A percentile compares a stretch with the other conserved stretches of the same genome.
phyloP scores from a whole-genome alignment of 2,329 filamentous ascomycete genomes.

The Sporothrix curviconia region DNA sequence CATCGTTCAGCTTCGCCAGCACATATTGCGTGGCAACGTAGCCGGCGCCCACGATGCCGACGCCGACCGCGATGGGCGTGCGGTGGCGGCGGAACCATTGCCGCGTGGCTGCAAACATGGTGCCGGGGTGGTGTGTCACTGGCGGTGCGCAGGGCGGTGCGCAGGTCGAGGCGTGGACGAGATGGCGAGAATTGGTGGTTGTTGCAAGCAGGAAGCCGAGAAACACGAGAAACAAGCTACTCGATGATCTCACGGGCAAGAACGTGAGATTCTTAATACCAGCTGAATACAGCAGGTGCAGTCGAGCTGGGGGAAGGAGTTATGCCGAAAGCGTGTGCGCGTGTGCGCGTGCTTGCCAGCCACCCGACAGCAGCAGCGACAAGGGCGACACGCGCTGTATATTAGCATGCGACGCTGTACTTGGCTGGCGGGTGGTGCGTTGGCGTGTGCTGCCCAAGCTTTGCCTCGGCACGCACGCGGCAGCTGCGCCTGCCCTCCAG shows the following conservation, averaged over 20 bases:
- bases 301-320: background rate
- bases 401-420: slow-evolving; percentile 7
- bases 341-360: background rate
- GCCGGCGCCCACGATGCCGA: slow-evolving; percentile 79
- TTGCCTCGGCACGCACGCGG: slow-evolving; percentile 28
- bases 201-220: no score
- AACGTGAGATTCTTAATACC: background rate
- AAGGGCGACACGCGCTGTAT: background rate
- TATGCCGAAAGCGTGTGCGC: background rate
- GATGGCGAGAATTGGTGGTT: background rate
- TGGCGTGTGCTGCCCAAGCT: background rate
- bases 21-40: slow-evolving; percentile 94
- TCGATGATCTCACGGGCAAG: background rate
- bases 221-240: background rate
- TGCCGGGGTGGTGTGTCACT: background rate
- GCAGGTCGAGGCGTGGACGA: no score
- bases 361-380: background rate
- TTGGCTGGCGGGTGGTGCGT: no score
- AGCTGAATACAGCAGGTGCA: background rate
- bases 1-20: slow-evolving; percentile 82
- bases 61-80: slow-evolving; percentile 80
- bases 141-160: background rate
- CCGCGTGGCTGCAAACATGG: slow-evolving; percentile 65
- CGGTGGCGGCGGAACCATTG: slow-evolving; percentile 91
- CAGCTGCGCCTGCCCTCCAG: slow-evolving; percentile 1